Base-by-base conservation (phyloP, 2,329 filamentous ascomycete genomes). In the Xylaria polymorpha region DNA sequence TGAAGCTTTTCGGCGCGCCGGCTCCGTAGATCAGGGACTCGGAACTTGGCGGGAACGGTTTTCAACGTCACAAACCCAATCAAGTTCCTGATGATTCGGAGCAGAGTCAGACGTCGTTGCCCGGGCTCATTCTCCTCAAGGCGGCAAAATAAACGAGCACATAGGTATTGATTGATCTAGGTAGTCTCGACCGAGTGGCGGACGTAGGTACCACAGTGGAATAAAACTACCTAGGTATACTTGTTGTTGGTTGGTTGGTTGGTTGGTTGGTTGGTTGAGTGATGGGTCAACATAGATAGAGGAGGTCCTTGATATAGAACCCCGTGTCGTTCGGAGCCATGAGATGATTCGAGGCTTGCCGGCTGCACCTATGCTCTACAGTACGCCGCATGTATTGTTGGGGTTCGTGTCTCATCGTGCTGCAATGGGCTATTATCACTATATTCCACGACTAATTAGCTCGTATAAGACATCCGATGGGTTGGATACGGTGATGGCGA, bases 1-100 rank as follows among this genome's bases (percentile, higher is more conserved):
- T 57, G 41, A 68, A 61, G 25, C 56, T 41, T 48, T 59, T 65
- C 61, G 68, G 60, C 43, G 57, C n/a, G 55, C 68, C 69, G 72
- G 73, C 66, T 73, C 68, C 66, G 71, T 50, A 75, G 76, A 78
- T 77, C 76, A 77, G 75, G 72, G 74, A 76, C 62, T 71, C 74
- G 74, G 75, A 75, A 74, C 69, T 67, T 72, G 67, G 69, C 71
- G 67, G 72, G 61, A 73, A 56, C 66, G 66, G 66, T 66, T 71
- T 68, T 69, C 69, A 61, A 71, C 71, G 68, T 69, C 73, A 73
- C 63, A 71, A 64, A 66, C 56, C 61, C 66, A 25, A 72, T 61
- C 20, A 20, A 48, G 44, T 22, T 32, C 15, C 15, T 71, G 29
- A 67, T 68, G 68, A 67, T 73, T 50, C 25, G 61, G 61, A 18